A percentile compares a stretch with the other conserved stretches of the same genome.
Evolutionary conservation across 345 rosid genomes (phyloP).

Genomic region (Euphorbia lathyris): DNA sequence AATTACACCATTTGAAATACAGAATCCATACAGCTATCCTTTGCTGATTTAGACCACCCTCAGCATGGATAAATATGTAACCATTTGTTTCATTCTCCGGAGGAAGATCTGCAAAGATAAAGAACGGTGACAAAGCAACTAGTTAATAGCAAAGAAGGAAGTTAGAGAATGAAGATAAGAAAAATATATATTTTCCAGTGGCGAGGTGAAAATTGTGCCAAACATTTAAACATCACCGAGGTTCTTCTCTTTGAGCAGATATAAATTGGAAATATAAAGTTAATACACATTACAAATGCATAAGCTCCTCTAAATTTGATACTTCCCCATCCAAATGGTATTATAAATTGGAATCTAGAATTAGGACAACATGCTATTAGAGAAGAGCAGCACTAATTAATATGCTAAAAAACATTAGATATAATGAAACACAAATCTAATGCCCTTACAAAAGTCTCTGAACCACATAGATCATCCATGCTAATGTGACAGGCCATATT

Average conservation of each 20-base stretch:
- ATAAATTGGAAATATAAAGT: constrained; percentile 4
- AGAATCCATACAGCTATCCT: constrained; percentile 81
- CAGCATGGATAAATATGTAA: constrained; percentile 95
- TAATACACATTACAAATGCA: neutral
- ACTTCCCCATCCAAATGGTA: neutral
- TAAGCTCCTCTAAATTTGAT: neutral
- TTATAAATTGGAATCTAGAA: neutral
- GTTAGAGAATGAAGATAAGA: neutral
- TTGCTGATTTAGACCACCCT: constrained; percentile 99
- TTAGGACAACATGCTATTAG: neutral
- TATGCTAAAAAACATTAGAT: neutral
- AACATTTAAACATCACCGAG: neutral
- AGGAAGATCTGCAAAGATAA: constrained; percentile 66
- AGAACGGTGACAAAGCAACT: constrained; percentile 12
- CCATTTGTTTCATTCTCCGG: constrained; percentile 93
- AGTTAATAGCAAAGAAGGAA: neutral
- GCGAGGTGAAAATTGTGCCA: neutral
- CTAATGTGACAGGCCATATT: neutral
- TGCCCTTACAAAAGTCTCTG: neutral
- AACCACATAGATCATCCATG: neutral
- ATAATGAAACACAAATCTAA: neutral
- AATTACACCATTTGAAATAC: constrained; percentile 16
- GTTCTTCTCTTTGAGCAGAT: neutral
- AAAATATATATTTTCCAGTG: neutral
- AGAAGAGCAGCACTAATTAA: neutral